Percentiles rank a stretch among this genome's conserved stretches.
Conservation (phyloP, 2,329 filamentous ascomycete genomes). For the Epichloe sibirici region DNA sequence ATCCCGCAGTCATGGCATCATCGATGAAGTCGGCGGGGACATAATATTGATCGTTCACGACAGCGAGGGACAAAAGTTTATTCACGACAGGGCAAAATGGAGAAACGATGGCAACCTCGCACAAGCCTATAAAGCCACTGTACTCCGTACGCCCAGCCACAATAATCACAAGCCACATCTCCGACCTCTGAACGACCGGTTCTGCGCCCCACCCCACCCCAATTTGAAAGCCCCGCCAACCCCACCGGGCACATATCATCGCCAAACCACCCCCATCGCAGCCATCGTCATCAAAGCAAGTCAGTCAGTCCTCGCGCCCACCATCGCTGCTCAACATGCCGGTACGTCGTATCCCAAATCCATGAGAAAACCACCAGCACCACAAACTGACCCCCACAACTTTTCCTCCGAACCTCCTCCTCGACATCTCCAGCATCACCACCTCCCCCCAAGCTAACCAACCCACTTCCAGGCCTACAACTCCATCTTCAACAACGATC, state of each 20-base stretch:
- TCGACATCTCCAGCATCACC: neutral
- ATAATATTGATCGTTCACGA: no score
- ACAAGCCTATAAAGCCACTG: no score
- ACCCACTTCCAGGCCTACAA: constrained; percentile 66
- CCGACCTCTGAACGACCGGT: neutral
- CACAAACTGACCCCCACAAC: neutral
- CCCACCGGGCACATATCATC: neutral
- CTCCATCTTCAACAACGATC: constrained; percentile 87
- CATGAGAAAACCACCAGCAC: neutral
- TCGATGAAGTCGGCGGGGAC: no score
- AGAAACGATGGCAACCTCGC: no score
- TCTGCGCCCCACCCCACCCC: neutral
- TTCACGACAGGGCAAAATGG: no score
- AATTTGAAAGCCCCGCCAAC: neutral
- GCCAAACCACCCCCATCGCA: constrained; percentile 1
- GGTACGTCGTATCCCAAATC: neutral
- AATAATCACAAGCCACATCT: neutral
- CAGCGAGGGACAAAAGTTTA: no score
- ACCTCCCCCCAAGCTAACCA: constrained; percentile 2
- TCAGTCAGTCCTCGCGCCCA: constrained; percentile 6
- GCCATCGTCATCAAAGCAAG: constrained; percentile 12
- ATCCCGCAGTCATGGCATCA: no score
- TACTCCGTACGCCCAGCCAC: neutral
- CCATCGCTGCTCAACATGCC: constrained; percentile 19
- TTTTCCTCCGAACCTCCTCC: neutral